Base-by-base conservation (phyloP, 2,329 filamentous ascomycete genomes). In the Thermomyces lanuginosus region DNA sequence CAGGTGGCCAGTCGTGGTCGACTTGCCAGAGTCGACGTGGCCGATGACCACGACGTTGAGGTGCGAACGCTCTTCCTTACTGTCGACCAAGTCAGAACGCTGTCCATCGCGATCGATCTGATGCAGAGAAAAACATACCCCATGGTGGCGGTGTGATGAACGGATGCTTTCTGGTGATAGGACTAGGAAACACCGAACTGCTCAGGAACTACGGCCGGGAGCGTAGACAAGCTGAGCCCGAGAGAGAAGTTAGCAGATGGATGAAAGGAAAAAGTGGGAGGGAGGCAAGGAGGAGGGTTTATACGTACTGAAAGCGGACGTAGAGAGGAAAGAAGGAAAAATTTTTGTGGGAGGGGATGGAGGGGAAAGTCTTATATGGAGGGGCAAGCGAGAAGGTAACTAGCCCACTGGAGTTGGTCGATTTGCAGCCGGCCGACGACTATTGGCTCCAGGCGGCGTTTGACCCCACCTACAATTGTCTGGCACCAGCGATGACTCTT, bases 21-120 rank as follows among this genome's bases (percentile, higher is more conserved):
- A 92, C 77, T 93, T 93, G 69, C 84, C 86, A 64, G 83, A 92
- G 69, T 92, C 83, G 81, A 92, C 84, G 76, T 92, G 86, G 72
- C 84, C 83, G 73, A 92, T 92, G 64, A 92, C 83, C 67, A 92
- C 83, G 64, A 92, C 78, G 79, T 84, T 84, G 66, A 95, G 82
- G 65, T 95, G 86, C 65, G 62, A 66, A 78, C 92, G 92, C 44
- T 86, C 80, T 55, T 92, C 75, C 72, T 82, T 95, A 80, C 84
- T 86, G 56, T 49, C 42, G 36, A 15, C 26, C 12, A 29, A 37
- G 36, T 27, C 15, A 8, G 16, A 21, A 16, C 19, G 11, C 26
- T 7, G 23, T 4, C 8, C 4, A 27, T 4, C 12, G n/a, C 20
- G 15, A 8, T 21, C 2, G 22, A 22, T n/a, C 10, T 6, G 17